Conservation (phyloP, 768 basidiomycete genomes). For the Agrocybe pediades region DNA sequence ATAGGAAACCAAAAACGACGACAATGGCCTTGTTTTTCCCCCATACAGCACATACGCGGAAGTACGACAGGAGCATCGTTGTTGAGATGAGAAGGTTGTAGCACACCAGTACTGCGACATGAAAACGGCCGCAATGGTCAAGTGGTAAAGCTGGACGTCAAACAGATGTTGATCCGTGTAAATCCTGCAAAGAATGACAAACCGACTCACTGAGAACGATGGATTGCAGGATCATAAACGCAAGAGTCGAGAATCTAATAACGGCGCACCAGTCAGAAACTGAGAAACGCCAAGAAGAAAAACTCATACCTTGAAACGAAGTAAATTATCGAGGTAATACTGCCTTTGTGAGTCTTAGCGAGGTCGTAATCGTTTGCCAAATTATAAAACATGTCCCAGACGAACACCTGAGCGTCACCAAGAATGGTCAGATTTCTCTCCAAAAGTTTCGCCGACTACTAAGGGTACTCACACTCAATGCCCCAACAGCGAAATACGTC, state of each 20-base stretch:
- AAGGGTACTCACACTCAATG: neutral
- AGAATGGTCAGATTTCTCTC: neutral
- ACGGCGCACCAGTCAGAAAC: neutral
- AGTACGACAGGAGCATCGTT: conserved; percentile 5
- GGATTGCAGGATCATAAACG: neutral
- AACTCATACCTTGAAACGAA: conserved; percentile 2
- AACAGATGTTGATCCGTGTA: too few species aligned
- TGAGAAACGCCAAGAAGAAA: neutral
- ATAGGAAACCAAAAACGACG: neutral
- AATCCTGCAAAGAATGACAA: neutral
- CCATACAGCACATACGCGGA: conserved; percentile 9
- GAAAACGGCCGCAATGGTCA: neutral
- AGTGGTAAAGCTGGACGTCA: neutral
- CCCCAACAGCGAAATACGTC: conserved; percentile 3
- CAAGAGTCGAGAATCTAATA: conserved; percentile 4
- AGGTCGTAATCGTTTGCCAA: conserved; percentile 1
- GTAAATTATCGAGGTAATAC: conserved; percentile 1
- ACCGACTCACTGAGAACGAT: neutral
- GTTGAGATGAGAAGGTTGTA: neutral
- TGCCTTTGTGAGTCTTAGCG: neutral
- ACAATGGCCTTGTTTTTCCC: conserved; percentile 2
- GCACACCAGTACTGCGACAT: neutral
- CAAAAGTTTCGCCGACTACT: neutral
- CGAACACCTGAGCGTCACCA: neutral
- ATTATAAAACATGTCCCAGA: conserved; percentile 9